phyloP scores from a whole-genome alignment of 306 rosid genomes.

The Albizia julibrissin region DNA sequence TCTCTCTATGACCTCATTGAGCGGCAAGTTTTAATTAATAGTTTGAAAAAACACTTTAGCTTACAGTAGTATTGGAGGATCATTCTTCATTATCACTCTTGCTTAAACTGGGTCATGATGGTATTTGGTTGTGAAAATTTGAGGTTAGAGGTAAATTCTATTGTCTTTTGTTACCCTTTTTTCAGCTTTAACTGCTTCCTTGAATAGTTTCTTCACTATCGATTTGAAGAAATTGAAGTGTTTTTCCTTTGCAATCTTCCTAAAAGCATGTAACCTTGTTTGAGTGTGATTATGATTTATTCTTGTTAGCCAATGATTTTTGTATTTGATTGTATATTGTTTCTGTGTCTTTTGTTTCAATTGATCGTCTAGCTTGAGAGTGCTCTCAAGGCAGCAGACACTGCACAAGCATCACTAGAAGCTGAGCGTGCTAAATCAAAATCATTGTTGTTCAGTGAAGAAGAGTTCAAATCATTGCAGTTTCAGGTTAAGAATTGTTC shows the following conservation, averaged over 20 bases:
- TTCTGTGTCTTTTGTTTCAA: neutral
- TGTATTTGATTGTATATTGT: slow-evolving; percentile 15
- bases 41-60: neutral
- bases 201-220: neutral
- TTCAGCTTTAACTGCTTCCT: neutral
- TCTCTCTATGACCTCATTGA: too few species aligned
- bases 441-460: slow-evolving; percentile 76
- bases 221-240: neutral
- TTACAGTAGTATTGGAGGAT: neutral
- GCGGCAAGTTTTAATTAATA: neutral
- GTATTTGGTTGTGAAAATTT: neutral
- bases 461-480: slow-evolving; percentile 86
- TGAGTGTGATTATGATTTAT: neutral
- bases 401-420: slow-evolving; percentile 73
- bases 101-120: slow-evolving; percentile 4
- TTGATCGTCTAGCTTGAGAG: slow-evolving; percentile 68
- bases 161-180: neutral
- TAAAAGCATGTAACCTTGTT: neutral
- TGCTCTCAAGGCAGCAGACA: slow-evolving; percentile 78
- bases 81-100: neutral
- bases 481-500: slow-evolving; percentile 66
- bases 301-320: neutral
- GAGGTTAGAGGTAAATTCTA: neutral
- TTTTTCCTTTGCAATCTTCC: neutral
- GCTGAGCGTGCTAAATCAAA: slow-evolving; percentile 78